A percentile compares a stretch with the other conserved stretches of the same genome.
Evolutionary conservation across 805 yeast species (phyloP).

Genomic region (Candida vartiovaarae): DNA sequence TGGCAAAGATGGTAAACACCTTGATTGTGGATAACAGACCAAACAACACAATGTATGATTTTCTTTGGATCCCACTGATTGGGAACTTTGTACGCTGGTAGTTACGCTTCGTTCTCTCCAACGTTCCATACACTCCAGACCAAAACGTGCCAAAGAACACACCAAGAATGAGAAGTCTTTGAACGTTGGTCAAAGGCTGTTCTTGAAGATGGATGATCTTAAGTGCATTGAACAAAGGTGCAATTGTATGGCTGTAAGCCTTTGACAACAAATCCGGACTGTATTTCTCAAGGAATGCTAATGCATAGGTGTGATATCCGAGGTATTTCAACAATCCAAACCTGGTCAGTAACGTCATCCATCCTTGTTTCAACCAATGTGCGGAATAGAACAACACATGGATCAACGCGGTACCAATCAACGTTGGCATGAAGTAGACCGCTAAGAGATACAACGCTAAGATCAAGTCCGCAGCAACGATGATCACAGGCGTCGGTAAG

Average conservation of each 20-base stretch:
- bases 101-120: constrained; percentile 23
- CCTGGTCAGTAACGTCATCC: not conserved
- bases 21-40: constrained; percentile 58
- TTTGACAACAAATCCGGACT: not conserved
- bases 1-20: constrained; percentile 64
- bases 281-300: not conserved
- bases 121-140: constrained; percentile 21
- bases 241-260: not conserved
- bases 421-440: not conserved
- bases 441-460: not conserved
- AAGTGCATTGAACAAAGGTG: not conserved
- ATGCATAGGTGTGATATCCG: not conserved
- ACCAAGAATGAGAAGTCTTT: constrained; percentile 31
- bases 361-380: not conserved
- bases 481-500: constrained; percentile 12
- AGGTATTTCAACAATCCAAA: not conserved
- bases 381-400: not conserved
- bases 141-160: constrained; percentile 30
- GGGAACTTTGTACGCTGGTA: constrained; percentile 32
- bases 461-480: constrained; percentile 11
- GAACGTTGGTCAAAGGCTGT: constrained; percentile 23
- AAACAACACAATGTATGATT: constrained; percentile 43
- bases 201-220: not conserved
- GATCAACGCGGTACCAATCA: constrained; percentile 1
- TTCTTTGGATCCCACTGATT: constrained; percentile 42